Base-by-base conservation (phyloP, 2,329 filamentous ascomycete genomes). In the Epichloe glyceriae region DNA sequence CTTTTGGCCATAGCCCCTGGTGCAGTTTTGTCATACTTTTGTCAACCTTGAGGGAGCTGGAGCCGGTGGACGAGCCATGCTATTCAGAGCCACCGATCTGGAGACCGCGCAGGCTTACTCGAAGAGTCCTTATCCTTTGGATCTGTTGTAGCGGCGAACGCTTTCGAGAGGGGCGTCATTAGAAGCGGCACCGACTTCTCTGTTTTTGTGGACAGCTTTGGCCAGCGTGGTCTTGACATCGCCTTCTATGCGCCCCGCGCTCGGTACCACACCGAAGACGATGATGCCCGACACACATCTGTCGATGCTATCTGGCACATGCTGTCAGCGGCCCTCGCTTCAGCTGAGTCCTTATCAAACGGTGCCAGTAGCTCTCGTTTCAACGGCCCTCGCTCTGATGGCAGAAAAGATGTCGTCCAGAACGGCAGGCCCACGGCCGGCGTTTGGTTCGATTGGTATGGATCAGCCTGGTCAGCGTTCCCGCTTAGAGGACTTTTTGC, bases 401-500 rank as follows among this genome's bases (percentile, higher is more conserved):
- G 73, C 6, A 72, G 76, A 51, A 71, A 73, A 47, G 78, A 76
- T 50, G 82, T 82, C 58, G 78, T 85, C 2, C 74, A 79, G 55
- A 85, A 83, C 54, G 85, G 86, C 10, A 73, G 70, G 37, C 81
- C 82, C 5, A 81, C 76, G 15, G 73, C 79, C 53, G 87, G 83
- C 33, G 88, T 97, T 14, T 98, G 90, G 88, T 97, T 97, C 62
- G 93, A 97, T 62, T 68, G 97, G 7, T 91, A 95, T 56, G 93
- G 91, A 42, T 78, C 75, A 50, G 74, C 74, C 1, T 89, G 96
- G 64, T 86, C 85, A 15, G 74, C 95, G 2, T 86, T 96, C 62
- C 76, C 78, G 45, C 74, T 96, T 39, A 80, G 86, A 55, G 89
- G 87, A 7, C 75, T 97, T 52, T 97, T 97, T 67, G 89, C 88